These are phyloP conservation scores for Dunaliella primolecta DNA, from an alignment of 139 green algal species.

Conservation along the genomic window DNA sequence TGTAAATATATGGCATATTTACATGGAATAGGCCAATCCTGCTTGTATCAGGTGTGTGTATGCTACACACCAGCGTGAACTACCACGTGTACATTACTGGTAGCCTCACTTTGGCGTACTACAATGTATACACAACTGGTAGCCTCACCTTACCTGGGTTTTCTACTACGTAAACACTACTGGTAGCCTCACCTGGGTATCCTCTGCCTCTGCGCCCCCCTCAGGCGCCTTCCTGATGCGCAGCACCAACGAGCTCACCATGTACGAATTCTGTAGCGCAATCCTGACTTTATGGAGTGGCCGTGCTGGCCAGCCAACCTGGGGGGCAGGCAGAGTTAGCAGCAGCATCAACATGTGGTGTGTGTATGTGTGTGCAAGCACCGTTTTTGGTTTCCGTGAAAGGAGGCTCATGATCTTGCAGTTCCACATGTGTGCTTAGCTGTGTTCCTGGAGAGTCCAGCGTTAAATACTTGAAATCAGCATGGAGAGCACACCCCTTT, in stretches of 20 bases:
- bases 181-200: not conserved
- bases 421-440: not conserved
- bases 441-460: not conserved
- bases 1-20: too few species aligned
- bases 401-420: too few species aligned
- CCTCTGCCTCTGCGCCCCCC: not conserved
- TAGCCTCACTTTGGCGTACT: too few species aligned
- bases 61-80: too few species aligned
- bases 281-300: slow-evolving; percentile 78
- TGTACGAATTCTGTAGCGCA: slow-evolving; percentile 86
- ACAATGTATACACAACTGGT: too few species aligned
- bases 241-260: slow-evolving; percentile 74
- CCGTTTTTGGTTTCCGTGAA: too few species aligned
- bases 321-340: not conserved
- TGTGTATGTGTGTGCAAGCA: not conserved
- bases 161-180: too few species aligned
- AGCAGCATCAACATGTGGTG: not conserved
- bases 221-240: slow-evolving; percentile 9
- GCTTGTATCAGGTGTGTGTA: too few species aligned
- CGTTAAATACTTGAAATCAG: not conserved
- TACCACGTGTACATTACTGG: too few species aligned
- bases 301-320: slow-evolving; percentile 89
- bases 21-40: too few species aligned
- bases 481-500: too few species aligned
- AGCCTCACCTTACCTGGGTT: too few species aligned